Base-by-base conservation (phyloP, 495 filamentous ascomycete species). In the Penicillium turbatum region DNA sequence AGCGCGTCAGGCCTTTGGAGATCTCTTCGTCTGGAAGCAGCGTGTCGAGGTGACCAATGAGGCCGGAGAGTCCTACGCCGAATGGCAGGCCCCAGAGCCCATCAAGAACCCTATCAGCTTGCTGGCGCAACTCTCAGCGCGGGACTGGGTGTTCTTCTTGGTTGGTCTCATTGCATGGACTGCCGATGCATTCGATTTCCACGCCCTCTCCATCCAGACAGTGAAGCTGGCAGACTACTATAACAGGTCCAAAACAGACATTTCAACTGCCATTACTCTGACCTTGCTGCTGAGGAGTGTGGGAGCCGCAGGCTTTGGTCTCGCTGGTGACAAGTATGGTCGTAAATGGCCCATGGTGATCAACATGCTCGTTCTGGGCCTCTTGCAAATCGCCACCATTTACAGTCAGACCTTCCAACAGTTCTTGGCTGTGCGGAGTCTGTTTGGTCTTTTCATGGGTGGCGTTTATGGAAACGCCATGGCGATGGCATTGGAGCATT, bases 361-460 rank as follows among this genome's bases (percentile, higher is more conserved):
- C 55, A 89, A 89, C 65, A 81, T 89, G 78, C 68, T 88, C 35
- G 64, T 76, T 27, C 71, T 83, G n/a, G 79, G 82, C 7, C 54
- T 82, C 4, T 69, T 92, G 31, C 85, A 91, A 65, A 79, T 91
- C 55, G 86, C 79, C 3, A 90, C 86, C 16, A 87, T 87, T 56
- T 92, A 86, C 62, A 80, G 79, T 60, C 46, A 52, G 0, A 89
- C 82, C 0, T 90, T 87, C 63, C 62, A 75, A 46, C 74, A 85
- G 60, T 90, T 91, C 64, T 66, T 91, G 31, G 86, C 79, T 29
- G 87, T 90, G 1, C 67, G 86, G 17, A 76, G 78, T 40, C 65
- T 90, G 10, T 90, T 90, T 64, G 88, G 88, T n/a, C 70, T 92
- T 48, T 86, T 88, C 46, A 92, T 90, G 87, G 88, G 88, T 19